These are phyloP conservation scores for Cyclaneusma minus DNA, from an alignment of 2,329 filamentous ascomycete species.

Conservation along the genomic window DNA sequence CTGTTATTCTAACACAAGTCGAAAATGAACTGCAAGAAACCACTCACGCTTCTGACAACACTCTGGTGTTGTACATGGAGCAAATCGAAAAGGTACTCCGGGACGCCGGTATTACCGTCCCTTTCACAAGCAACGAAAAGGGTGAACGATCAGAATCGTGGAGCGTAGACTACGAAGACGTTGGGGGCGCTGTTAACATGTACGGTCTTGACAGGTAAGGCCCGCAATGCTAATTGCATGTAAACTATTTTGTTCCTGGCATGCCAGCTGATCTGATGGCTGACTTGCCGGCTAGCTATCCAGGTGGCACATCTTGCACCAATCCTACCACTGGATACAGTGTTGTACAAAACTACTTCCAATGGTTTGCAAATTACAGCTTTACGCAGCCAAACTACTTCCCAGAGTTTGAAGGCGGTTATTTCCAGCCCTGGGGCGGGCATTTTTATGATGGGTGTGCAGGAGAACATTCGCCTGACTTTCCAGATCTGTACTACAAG, in stretches of 20 bases:
- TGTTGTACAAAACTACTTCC: constrained; percentile 34
- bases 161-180: constrained; percentile 38
- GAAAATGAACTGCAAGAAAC: constrained; percentile 37
- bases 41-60: constrained; percentile 24
- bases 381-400: constrained; percentile 35
- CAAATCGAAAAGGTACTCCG: constrained; percentile 30
- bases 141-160: constrained; percentile 31
- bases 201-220: constrained; percentile 32
- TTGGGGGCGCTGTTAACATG: constrained; percentile 36
- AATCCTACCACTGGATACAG: constrained; percentile 31
- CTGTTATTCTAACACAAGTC: constrained; percentile 33
- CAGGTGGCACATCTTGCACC: constrained; percentile 31
- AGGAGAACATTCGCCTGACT: constrained; percentile 28
- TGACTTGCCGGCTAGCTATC: no score
- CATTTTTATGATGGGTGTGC: constrained; percentile 33
- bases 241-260: no score
- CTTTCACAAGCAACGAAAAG: constrained; percentile 33
- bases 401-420: constrained; percentile 37
- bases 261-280: no score
- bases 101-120: constrained; percentile 30
- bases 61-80: constrained; percentile 34
- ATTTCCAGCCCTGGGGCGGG: constrained; percentile 36
- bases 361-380: constrained; percentile 40
- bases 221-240: no score
- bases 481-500: constrained; percentile 40